Evolutionary conservation across 768 basidiomycete species (phyloP).

Genomic region (Suillus americanus): DNA sequence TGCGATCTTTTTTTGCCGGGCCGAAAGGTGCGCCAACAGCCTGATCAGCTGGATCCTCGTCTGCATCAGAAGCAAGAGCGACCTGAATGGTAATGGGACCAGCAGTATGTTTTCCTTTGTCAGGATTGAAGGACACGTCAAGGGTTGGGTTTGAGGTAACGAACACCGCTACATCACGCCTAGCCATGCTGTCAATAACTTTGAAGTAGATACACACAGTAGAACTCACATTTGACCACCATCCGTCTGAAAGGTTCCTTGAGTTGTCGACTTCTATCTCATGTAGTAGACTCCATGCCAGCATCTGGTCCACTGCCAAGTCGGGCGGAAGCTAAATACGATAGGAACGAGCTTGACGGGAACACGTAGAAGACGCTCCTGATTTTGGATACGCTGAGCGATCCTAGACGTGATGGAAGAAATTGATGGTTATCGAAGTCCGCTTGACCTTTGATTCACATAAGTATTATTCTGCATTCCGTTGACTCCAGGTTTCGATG

Average conservation of each 20-base stretch:
- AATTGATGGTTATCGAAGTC: no score
- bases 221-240: no score
- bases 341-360: no score
- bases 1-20: slow-evolving; percentile 67
- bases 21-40: slow-evolving; percentile 88
- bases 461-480: no score
- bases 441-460: no score
- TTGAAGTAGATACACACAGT: neutral
- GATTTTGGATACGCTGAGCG: no score
- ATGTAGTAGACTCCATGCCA: no score
- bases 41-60: slow-evolving; percentile 73
- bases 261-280: neutral
- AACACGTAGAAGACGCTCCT: no score
- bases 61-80: slow-evolving; percentile 74
- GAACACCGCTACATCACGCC: neutral
- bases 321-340: no score
- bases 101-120: slow-evolving; percentile 82
- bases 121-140: slow-evolving; percentile 86
- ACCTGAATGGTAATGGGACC: slow-evolving; percentile 84
- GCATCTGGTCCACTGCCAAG: no score
- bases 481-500: no score
- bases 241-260: neutral
- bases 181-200: neutral
- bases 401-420: no score
- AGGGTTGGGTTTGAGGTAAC: slow-evolving; percentile 60